Percentiles rank a stretch among this genome's conserved stretches.
phyloP scores from a whole-genome alignment of 1,284 basidiomycete species.

The Leucoagaricus sp. region DNA sequence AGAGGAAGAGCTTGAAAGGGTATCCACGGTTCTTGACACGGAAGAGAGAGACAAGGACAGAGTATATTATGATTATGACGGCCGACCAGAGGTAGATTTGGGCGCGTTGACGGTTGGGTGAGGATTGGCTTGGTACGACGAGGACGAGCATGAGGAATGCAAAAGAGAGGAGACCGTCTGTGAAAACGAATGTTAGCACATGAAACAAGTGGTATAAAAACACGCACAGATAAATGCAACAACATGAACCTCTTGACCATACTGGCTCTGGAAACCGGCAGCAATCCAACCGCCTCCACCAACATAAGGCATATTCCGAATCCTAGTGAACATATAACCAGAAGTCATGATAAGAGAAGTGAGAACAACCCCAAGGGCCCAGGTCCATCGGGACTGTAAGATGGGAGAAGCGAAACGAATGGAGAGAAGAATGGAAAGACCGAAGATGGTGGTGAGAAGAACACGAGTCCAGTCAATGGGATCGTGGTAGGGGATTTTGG shows the following conservation, averaged over 20 bases:
- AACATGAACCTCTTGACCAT: constrained; percentile 91
- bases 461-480: constrained; percentile 72
- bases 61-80: constrained; percentile 85
- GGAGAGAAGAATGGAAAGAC: constrained; percentile 46
- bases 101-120: constrained; percentile 75
- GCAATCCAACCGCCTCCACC: constrained; percentile 80
- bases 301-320: constrained; percentile 81
- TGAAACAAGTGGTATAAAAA: constrained; percentile 7
- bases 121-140: constrained; percentile 80
- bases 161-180: constrained; percentile 84
- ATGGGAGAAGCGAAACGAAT: constrained; percentile 70
- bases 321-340: constrained; percentile 97
- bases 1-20: constrained; percentile 77
- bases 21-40: constrained; percentile 89
- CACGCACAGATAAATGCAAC: constrained; percentile 84
- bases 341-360: constrained; percentile 83
- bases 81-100: constrained; percentile 91
- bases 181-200: constrained; percentile 8
- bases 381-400: constrained; percentile 78
- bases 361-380: constrained; percentile 68
- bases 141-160: constrained; percentile 84
- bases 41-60: constrained; percentile 88
- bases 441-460: constrained; percentile 42
- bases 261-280: constrained; percentile 87
- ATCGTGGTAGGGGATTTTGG: constrained; percentile 71